A percentile compares a stretch with the other conserved stretches of the same genome.
Conservation (phyloP, 1,139 yeast genomes). For the Geotrichum restrictum region DNA sequence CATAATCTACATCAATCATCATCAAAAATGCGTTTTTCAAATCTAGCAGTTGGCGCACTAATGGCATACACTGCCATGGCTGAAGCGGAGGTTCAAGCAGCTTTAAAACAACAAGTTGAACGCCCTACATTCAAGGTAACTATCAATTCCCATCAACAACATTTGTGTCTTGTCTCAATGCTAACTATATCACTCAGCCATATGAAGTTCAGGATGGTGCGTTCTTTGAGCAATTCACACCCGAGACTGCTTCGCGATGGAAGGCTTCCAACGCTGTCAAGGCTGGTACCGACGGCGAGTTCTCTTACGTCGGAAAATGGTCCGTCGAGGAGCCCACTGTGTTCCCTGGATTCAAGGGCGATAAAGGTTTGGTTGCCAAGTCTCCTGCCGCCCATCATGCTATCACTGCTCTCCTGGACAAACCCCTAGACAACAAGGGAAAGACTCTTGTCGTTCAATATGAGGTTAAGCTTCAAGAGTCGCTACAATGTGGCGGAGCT, state of each 20-base stretch:
- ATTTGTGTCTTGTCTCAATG: background rate
- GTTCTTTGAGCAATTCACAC: slow-evolving; percentile 67
- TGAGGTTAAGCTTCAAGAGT: slow-evolving; percentile 78
- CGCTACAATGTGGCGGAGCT: slow-evolving; percentile 82
- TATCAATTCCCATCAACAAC: background rate
- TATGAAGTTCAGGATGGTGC: slow-evolving; percentile 38
- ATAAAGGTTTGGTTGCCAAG: slow-evolving; percentile 71
- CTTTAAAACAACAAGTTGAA: background rate
- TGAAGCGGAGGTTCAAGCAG: slow-evolving; percentile 11
- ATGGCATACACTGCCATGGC: slow-evolving; percentile 16
- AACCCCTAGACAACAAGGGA: slow-evolving; percentile 53
- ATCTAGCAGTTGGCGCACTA: slow-evolving; percentile 16
- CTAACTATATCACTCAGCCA: slow-evolving; percentile 15
- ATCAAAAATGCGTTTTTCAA: slow-evolving; percentile 16
- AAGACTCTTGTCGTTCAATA: slow-evolving; percentile 78
- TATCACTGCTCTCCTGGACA: slow-evolving; percentile 56
- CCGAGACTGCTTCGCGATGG: slow-evolving; percentile 54
- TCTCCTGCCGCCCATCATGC: slow-evolving; percentile 78
- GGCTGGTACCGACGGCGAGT: slow-evolving; percentile 44
- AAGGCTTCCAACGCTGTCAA: slow-evolving; percentile 56
- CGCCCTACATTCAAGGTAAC: slow-evolving; percentile 19
- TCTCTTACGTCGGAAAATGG: slow-evolving; percentile 72
- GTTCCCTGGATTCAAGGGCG: slow-evolving; percentile 57
- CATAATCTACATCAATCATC: background rate
- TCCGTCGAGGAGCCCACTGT: slow-evolving; percentile 55